Conservation (phyloP, 2,329 filamentous ascomycete species). For the Alternaria sp. region DNA sequence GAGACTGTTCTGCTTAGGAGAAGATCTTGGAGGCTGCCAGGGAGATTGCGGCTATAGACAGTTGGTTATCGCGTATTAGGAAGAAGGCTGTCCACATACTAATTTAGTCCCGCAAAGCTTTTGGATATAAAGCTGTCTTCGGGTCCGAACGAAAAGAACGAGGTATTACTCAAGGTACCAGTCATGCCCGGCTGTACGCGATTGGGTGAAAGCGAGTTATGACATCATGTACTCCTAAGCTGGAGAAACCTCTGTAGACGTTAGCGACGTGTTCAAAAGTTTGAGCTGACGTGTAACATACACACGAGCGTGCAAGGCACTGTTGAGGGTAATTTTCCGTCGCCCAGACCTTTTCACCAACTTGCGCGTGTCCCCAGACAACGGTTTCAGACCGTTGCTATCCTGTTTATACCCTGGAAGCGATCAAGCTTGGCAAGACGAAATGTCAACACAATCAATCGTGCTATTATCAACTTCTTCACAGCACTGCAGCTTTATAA, state of each 20-base stretch:
- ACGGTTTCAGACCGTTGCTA: constrained; percentile 19
- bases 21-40: constrained; percentile 38
- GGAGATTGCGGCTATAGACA: constrained; percentile 39
- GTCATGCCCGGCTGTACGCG: constrained; percentile 36
- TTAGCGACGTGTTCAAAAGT: constrained; percentile 2
- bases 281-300: not conserved
- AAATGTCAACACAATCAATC: constrained; percentile 17
- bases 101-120: constrained; percentile 41
- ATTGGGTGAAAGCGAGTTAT: constrained; percentile 39
- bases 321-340: not conserved
- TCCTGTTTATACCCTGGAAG: constrained; percentile 43
- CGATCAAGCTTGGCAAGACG: constrained; percentile 43
- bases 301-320: not conserved
- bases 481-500: constrained; percentile 13
- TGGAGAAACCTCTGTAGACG: not conserved
- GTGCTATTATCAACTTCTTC: constrained; percentile 15
- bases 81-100: constrained; percentile 31
- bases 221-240: constrained; percentile 37
- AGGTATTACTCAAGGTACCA: constrained; percentile 30
- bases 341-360: not conserved
- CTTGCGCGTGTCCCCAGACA: constrained; percentile 1
- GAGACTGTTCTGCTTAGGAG: constrained; percentile 35
- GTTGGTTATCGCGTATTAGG: constrained; percentile 12
- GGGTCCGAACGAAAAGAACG: constrained; percentile 49
- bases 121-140: constrained; percentile 47